Conservation (phyloP, 2,329 filamentous ascomycete species). For the Cadophora sp. region DNA sequence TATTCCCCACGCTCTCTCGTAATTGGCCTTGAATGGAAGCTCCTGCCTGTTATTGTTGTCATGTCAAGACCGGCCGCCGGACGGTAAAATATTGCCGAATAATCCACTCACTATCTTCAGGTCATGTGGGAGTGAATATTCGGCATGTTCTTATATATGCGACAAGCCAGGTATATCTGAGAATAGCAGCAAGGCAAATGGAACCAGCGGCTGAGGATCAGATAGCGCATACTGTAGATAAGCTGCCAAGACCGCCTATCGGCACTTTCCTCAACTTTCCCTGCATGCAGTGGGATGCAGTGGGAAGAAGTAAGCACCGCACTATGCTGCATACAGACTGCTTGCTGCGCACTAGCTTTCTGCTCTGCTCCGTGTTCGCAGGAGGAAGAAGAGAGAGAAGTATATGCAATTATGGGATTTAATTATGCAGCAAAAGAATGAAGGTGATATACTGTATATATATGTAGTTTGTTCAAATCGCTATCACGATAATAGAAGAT, state of each 20-base stretch:
- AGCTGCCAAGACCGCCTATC: constrained; percentile 1
- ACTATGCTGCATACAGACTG: too few relatives aligned
- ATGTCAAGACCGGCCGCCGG: neutral
- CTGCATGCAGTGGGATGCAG: neutral
- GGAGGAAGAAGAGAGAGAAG: neutral
- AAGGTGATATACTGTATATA: neutral
- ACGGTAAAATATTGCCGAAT: neutral
- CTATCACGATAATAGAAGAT: too few relatives aligned
- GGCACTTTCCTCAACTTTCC: neutral
- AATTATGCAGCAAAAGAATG: neutral
- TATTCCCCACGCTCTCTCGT: too few relatives aligned
- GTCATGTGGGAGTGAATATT: neutral
- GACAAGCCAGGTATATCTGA: neutral
- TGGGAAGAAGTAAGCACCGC: too few relatives aligned
- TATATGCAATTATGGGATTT: neutral
- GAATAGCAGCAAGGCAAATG: neutral
- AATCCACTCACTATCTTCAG: neutral
- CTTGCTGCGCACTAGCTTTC: neutral
- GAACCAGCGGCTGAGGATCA: neutral
- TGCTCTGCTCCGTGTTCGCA: neutral
- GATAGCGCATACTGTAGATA: neutral
- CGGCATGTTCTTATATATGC: neutral
- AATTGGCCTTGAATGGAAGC: too few relatives aligned
- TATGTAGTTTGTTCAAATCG: neutral
- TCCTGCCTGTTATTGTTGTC: too few relatives aligned